phyloP scores from a whole-genome alignment of 306 rosid genomes.

The Begonia masoniana region DNA sequence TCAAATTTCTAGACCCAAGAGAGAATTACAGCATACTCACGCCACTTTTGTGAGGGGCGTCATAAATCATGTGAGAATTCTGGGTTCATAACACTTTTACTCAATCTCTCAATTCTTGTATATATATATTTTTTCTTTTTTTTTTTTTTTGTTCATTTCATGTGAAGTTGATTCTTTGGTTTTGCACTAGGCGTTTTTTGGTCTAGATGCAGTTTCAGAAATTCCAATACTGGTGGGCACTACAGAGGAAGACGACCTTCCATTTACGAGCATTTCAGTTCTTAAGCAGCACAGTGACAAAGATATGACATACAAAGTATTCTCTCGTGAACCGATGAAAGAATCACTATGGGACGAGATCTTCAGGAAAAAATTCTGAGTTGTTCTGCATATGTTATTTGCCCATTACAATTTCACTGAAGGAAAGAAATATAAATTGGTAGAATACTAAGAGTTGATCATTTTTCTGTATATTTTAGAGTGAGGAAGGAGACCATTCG shows the following conservation, averaged over 20 bases:
- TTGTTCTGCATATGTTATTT: neutral
- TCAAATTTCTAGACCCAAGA: slow-evolving; percentile 50
- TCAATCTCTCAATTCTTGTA: too few relatives aligned
- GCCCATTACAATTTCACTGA: neutral
- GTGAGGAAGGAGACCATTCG: slow-evolving; percentile 56
- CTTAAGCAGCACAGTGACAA: slow-evolving; percentile 54
- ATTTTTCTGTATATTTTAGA: slow-evolving; percentile 16
- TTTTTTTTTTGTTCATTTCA: slow-evolving; percentile 10
- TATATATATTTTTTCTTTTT: too few relatives aligned
- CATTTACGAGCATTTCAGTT: slow-evolving; percentile 70
- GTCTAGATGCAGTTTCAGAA: slow-evolving; percentile 30
- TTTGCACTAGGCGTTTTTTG: slow-evolving; percentile 54
- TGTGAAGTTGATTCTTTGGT: slow-evolving; percentile 16
- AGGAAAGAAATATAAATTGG: neutral
- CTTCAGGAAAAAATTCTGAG: slow-evolving; percentile 51
- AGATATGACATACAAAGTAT: slow-evolving; percentile 68
- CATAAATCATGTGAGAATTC: slow-evolving; percentile 59
- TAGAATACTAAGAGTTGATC: neutral
- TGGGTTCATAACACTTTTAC: slow-evolving; percentile 6
- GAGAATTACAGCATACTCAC: slow-evolving; percentile 78
- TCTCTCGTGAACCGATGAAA: slow-evolving; percentile 70
- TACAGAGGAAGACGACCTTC: slow-evolving; percentile 59
- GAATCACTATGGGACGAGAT: slow-evolving; percentile 52
- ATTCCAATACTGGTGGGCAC: slow-evolving; percentile 84
- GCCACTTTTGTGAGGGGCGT: slow-evolving; percentile 82